A percentile compares a stretch with the other conserved stretches of the same genome.
Conservation (phyloP, 805 yeast species). For the Lachancea nothofagi region DNA sequence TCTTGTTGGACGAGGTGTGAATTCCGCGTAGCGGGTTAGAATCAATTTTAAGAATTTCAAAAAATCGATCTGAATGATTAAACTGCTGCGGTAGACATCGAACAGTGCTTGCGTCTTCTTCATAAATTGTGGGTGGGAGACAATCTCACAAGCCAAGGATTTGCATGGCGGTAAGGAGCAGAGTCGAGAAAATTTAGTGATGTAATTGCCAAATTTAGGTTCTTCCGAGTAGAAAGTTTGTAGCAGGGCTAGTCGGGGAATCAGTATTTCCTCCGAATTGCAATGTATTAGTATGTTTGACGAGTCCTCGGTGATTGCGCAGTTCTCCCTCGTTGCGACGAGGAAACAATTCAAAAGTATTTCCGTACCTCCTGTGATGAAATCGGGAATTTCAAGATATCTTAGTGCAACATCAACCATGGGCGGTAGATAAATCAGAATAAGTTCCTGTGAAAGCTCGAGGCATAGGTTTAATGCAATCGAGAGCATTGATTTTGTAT, state of each 20-base stretch:
- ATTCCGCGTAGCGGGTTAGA: slow-evolving; percentile 21
- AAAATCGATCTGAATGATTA: slow-evolving; percentile 33
- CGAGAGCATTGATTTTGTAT: slow-evolving; percentile 6
- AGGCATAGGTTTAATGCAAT: slow-evolving; percentile 11
- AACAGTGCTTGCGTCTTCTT: slow-evolving; percentile 22
- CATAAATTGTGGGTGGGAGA: slow-evolving; percentile 17
- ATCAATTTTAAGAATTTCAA: slow-evolving; percentile 29
- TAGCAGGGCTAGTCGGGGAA: slow-evolving; percentile 7
- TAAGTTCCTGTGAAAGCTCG: slow-evolving; percentile 10
- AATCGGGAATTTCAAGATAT: slow-evolving; percentile 11
- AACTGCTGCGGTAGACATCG: slow-evolving; percentile 26
- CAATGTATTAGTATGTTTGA: slow-evolving; percentile 1
- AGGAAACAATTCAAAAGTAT: slow-evolving; percentile 22
- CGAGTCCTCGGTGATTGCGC: slow-evolving; percentile 10
- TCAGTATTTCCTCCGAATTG: not conserved
- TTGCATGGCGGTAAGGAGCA: slow-evolving; percentile 22
- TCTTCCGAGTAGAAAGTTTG: slow-evolving; percentile 14
- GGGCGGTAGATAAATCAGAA: not conserved
- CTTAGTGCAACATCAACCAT: slow-evolving; percentile 11
- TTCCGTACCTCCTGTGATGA: slow-evolving; percentile 19
- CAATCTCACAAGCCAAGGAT: slow-evolving; percentile 16
- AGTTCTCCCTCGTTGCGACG: slow-evolving; percentile 17
- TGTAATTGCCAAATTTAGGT: slow-evolving; percentile 24
- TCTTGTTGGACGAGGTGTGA: slow-evolving; percentile 7
- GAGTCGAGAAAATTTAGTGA: slow-evolving; percentile 24